A percentile compares a stretch with the other conserved stretches of the same genome.
These are phyloP conservation scores for Chloranthus sessilifolius DNA, from an alignment of 164 flowering plant genomes.

Conservation along the genomic window DNA sequence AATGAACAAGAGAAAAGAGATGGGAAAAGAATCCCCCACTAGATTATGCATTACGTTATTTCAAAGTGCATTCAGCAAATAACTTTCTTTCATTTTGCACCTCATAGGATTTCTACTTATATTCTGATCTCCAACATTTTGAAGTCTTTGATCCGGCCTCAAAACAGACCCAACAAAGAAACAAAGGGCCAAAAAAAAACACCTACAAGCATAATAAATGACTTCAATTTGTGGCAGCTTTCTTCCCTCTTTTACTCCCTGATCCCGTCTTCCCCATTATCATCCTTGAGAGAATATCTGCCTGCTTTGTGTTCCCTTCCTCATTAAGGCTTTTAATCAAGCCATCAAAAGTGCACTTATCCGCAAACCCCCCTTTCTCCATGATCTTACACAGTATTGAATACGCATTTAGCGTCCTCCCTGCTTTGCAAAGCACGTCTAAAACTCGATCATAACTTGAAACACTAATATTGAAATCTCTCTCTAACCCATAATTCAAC, in stretches of 20 bases:
- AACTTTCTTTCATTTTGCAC: too few species aligned
- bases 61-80: too few species aligned
- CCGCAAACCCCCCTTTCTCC: slow-evolving; percentile 64
- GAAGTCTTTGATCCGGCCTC: too few species aligned
- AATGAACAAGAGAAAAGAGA: too few species aligned
- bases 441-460: slow-evolving; percentile 79
- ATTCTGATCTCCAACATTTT: too few species aligned
- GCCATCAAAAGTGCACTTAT: slow-evolving; percentile 52
- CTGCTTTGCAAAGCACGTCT: slow-evolving; percentile 67
- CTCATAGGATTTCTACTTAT: too few species aligned
- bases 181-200: neutral
- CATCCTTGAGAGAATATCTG: slow-evolving; percentile 88
- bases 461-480: slow-evolving; percentile 53
- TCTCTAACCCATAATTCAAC: slow-evolving; percentile 70
- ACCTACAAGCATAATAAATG: neutral
- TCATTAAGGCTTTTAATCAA: slow-evolving; percentile 69
- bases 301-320: slow-evolving; percentile 93
- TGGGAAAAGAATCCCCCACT: too few species aligned
- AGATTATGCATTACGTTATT: too few species aligned
- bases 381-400: slow-evolving; percentile 69
- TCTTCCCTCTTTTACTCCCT: slow-evolving; percentile 42
- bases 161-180: neutral
- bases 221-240: slow-evolving; percentile 20
- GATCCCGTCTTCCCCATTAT: slow-evolving; percentile 27
- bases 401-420: slow-evolving; percentile 92